Evolutionary conservation across 192 early-diverging fungal species (phyloP), one percentile per base, ranked within the genome.

Genomic region (Coemansia sp.): DNA sequence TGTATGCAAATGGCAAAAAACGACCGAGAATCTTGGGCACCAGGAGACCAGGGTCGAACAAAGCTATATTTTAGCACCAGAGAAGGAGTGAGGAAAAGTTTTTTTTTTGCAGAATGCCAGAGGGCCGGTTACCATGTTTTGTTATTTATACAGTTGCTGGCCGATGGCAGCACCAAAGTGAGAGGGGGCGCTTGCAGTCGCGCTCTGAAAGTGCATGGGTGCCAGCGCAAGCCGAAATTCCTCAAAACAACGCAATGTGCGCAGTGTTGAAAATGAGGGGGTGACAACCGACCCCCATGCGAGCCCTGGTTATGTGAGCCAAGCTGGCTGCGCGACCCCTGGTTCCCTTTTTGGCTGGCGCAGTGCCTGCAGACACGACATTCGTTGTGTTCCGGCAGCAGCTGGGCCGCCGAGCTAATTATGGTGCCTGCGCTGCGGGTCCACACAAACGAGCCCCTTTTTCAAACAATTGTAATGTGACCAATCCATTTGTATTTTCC

Each of bases 381-480:
- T 31, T 31, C 28, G 28, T 17, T 48, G 46, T 48, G 46, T 48
- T 48, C 46, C 46, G 12, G 12, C 46, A 14, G 17, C 12, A 19
- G 46, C n/a, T 19, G 46, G 46, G 46, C 19, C 46, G 46, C n/a
- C 5, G 15, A 48, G 12, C 46, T 48, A 48, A 48, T 48, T 48
- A 48, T 48, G 15, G 46, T 48, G 46, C 46, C 46, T 48, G 46
- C n/a, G 46, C 46, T 48, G 46, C n/a, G 46, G 46, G 46, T 48
- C 19, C 46, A 48, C 46, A 48, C 15, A 48, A 19, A 19, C 46
- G n/a, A 14, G 46, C 46, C 17, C 28, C 28, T 31, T 48, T 48
- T 14, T 17, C 19, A 48, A 47, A 48, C 46, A 48, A 48, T 20
- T 19, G 46, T 19, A 48, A 19, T 19, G 15, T 19, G 46, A 15